A percentile compares a stretch with the other conserved stretches of the same genome.
Conservation (phyloP, 768 basidiomycete species). For the Pulveroboletus sp. region DNA sequence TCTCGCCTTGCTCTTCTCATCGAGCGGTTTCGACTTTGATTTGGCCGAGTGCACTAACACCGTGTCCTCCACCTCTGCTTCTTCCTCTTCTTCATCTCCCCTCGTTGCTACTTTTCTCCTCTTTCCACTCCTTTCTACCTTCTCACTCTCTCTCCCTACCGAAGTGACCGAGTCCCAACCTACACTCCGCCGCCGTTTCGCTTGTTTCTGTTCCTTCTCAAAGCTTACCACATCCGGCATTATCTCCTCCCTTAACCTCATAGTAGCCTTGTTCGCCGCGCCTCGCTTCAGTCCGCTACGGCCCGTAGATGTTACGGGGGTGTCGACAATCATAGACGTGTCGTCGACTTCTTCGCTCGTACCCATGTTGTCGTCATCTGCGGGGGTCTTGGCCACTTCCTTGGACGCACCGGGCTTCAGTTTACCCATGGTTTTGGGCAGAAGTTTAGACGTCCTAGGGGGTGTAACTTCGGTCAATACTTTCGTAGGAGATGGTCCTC, state of each 20-base stretch:
- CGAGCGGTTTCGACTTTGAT: conserved; percentile 10
- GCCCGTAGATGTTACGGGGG: conserved; percentile 6
- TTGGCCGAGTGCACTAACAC: conserved; percentile 11
- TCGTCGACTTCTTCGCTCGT: not conserved
- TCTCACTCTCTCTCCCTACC: conserved; percentile 9
- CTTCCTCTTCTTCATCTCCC: conserved; percentile 23
- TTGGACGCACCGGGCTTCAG: not conserved
- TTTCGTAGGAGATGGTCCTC: conserved; percentile 16
- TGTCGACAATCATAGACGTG: conserved; percentile 9
- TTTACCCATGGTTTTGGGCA: conserved; percentile 3
- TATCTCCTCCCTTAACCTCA: conserved; percentile 44
- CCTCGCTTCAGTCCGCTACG: conserved; percentile 37
- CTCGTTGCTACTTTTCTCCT: conserved; percentile 16
- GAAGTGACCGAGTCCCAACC: conserved; percentile 26
- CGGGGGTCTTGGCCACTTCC: not conserved
- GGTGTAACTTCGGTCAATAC: not conserved
- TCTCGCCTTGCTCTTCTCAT: conserved; percentile 9
- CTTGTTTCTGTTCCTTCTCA: conserved; percentile 57
- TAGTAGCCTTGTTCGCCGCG: conserved; percentile 50
- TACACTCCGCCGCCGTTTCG: conserved; percentile 29
- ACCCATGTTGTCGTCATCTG: not conserved
- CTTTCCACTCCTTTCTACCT: conserved; percentile 18
- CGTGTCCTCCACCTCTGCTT: conserved; percentile 18
- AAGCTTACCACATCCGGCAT: conserved; percentile 76
- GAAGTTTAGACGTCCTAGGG: conserved; percentile 3